Evolutionary conservation across 495 filamentous ascomycete genomes (phyloP).

Genomic region (Daldinia decipiens): DNA sequence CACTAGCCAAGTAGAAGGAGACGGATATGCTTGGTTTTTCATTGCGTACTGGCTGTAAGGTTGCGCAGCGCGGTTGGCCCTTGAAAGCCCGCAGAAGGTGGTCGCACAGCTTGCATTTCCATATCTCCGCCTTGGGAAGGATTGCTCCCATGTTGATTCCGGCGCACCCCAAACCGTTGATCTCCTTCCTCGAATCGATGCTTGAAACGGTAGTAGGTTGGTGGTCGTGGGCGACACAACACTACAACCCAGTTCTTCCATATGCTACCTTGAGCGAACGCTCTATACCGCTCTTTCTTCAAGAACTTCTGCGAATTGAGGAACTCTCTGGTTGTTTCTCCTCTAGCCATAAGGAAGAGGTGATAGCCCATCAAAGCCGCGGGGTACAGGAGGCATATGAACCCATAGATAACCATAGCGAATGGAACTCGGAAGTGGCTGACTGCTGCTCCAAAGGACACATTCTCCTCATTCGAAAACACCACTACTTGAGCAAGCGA

Average conservation of each 20-base stretch:
- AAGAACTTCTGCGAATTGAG: slow-evolving; percentile 94
- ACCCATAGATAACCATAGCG: slow-evolving; percentile 86
- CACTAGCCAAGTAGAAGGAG: slow-evolving; percentile 6
- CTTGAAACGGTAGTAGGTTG: slow-evolving; percentile 93
- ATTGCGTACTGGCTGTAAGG: slow-evolving; percentile 35
- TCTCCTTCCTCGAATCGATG: slow-evolving; percentile 79
- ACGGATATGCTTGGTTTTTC: slow-evolving; percentile 10
- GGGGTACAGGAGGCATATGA: slow-evolving; percentile 81
- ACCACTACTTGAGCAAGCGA: slow-evolving; percentile 82
- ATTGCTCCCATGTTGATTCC: slow-evolving; percentile 27
- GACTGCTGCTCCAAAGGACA: slow-evolving; percentile 75
- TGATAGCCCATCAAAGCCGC: slow-evolving; percentile 87
- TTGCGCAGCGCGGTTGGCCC: slow-evolving; percentile 49
- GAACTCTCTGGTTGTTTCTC: slow-evolving; percentile 95
- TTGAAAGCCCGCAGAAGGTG: slow-evolving; percentile 45
- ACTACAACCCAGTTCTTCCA: slow-evolving; percentile 85
- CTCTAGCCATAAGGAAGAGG: slow-evolving; percentile 85
- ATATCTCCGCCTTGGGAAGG: slow-evolving; percentile 38
- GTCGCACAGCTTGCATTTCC: slow-evolving; percentile 58
- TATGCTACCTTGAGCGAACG: slow-evolving; percentile 82
- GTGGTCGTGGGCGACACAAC: slow-evolving; percentile 82
- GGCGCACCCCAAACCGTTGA: slow-evolving; percentile 71
- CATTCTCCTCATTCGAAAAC: slow-evolving; percentile 67
- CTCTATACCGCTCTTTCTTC: slow-evolving; percentile 88
- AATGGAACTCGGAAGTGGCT: slow-evolving; percentile 79